A percentile compares a stretch with the other conserved stretches of the same genome.
Conservation (phyloP, 768 basidiomycete species). For the Suillus weaverae region DNA sequence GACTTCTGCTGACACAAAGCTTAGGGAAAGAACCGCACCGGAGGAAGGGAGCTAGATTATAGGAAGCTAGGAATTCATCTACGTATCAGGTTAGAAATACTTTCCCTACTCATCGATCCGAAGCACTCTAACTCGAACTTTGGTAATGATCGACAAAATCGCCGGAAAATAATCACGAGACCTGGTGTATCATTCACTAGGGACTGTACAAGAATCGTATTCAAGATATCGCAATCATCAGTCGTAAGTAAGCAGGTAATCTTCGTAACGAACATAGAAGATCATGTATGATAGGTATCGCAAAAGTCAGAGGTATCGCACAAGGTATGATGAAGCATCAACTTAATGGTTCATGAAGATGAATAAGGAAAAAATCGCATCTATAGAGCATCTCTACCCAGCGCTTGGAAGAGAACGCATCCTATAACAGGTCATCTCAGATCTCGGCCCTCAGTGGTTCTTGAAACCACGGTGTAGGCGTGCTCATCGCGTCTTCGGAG, state of each 20-base stretch:
- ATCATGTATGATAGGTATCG: slow-evolving; percentile 10
- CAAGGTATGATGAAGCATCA: not conserved
- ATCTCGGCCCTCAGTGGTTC: slow-evolving; percentile 1
- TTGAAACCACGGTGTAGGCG: not conserved
- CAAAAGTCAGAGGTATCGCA: slow-evolving; percentile 10
- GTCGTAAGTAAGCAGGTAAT: slow-evolving; percentile 1
- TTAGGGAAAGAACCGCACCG: slow-evolving; percentile 46
- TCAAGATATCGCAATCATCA: not conserved
- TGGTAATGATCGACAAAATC: too few relatives aligned
- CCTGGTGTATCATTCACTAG: not conserved
- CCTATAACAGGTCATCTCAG: not conserved
- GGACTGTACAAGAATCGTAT: not conserved
- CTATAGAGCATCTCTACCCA: slow-evolving; percentile 2
- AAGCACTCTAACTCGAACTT: too few relatives aligned
- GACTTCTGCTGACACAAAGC: not conserved
- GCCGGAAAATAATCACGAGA: too few relatives aligned
- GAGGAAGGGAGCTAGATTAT: too few relatives aligned
- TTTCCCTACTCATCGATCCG: too few relatives aligned
- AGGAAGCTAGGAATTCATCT: too few relatives aligned
- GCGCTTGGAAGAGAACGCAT: not conserved
- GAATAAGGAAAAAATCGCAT: not conserved
- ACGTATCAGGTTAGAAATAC: too few relatives aligned
- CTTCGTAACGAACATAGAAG: not conserved
- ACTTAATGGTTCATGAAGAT: not conserved
- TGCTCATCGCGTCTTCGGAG: not conserved